Evolutionary conservation across 2,329 filamentous ascomycete species (phyloP), one percentile per base, ranked within the genome.

Genomic region (Pseudogymnoascus sp.): DNA sequence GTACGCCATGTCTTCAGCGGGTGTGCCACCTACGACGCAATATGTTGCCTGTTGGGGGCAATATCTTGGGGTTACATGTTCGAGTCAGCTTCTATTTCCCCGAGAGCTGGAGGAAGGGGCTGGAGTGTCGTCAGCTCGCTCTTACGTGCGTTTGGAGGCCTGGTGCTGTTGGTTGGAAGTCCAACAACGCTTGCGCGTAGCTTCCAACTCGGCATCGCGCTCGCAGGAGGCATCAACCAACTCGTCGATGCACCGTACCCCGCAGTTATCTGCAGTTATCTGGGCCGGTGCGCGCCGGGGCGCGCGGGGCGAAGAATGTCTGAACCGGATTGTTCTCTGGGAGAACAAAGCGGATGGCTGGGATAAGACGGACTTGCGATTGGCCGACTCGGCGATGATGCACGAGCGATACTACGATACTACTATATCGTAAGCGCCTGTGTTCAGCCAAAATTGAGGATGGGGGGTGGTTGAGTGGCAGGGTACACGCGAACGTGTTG

Each of bases 281-380:
- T 21, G 21, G 21, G 21, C 21, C 21, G 21, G 21, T 21, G 21
- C 21, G 21, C 21, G 21, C 21, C 21, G 21, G 21, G 21, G 21
- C 21, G 21, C 21, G 45, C n/a, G n/a, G 48, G 48, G 48, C 35
- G 29, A 33, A 55, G n/a, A 55, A 21, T 10, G 7, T 15, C 15
- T 35, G 29, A 55, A 7, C 29, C 2, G 9, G 29, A 7, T 55
- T 55, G 29, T 35, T 55, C 29, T 33, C 42, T 2, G 12, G 8
- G 42, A n/a, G 48, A 55, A 55, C 48, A 55, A 55, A 33, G 9
- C 48, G 48, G 48, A 55, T 55, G 48, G 48, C 48, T 55, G 48
- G 48, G 48, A 33, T 55, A 55, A 55, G 29, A 2, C 48, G 48
- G 48, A 13, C 48, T 29, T 55, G 48, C 29, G 48, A 55, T 55